Conservation (phyloP, 2,329 filamentous ascomycete species). For the Endothia cerciana region DNA sequence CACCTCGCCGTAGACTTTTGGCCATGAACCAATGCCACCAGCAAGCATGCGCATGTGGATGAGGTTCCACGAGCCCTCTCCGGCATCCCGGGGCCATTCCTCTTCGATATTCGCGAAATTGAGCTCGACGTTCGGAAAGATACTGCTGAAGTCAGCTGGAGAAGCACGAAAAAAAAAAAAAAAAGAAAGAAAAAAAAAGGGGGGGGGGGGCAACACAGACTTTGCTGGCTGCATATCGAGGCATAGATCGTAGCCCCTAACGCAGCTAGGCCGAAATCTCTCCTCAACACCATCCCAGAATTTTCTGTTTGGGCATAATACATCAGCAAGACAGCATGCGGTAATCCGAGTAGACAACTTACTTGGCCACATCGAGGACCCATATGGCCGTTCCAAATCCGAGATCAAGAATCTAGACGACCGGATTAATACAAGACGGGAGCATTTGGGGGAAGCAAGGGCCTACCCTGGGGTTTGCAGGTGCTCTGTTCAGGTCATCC, state of each 20-base stretch:
- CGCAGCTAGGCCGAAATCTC: background rate
- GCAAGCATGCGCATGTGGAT: slow-evolving; percentile 81
- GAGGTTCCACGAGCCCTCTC: slow-evolving; percentile 71
- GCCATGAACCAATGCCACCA: slow-evolving; percentile 80
- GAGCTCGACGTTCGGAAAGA: slow-evolving; percentile 71
- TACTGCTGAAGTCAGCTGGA: slow-evolving; percentile 50
- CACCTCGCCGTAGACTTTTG: slow-evolving; percentile 71
- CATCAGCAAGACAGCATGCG: slow-evolving; percentile 32
- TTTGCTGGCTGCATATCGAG: slow-evolving; percentile 23
- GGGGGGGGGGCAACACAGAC: background rate
- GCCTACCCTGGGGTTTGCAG: slow-evolving; percentile 12
- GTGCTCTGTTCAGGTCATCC: background rate
- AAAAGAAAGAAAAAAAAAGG: background rate
- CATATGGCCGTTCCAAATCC: slow-evolving; percentile 92
- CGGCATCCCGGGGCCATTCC: slow-evolving; percentile 59
- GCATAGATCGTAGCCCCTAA: slow-evolving; percentile 22
- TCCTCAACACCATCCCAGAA: slow-evolving; percentile 3
- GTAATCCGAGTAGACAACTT: slow-evolving; percentile 40
- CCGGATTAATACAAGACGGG: background rate
- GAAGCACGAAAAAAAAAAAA: background rate
- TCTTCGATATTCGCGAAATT: slow-evolving; percentile 77
- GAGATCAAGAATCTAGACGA: slow-evolving; percentile 59
- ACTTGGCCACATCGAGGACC: slow-evolving; percentile 85
- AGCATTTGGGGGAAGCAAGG: background rate
- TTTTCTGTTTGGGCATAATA: slow-evolving; percentile 1